Evolutionary conservation across 139 green algal genomes (phyloP).

Genomic region (Yamagishiella unicocca): DNA sequence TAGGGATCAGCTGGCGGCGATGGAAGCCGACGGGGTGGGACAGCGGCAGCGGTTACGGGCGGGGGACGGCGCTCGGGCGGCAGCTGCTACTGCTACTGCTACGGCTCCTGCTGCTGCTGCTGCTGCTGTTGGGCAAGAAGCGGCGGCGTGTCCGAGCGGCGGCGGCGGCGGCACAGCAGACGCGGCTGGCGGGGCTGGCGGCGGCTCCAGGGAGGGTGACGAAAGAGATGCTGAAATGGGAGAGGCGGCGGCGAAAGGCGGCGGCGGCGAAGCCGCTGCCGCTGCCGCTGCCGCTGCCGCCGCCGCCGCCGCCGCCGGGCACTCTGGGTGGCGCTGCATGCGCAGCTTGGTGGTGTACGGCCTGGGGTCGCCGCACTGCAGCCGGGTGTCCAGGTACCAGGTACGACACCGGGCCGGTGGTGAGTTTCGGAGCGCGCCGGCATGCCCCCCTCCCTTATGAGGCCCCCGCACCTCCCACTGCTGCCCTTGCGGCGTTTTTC

Average conservation of each 20-base stretch:
- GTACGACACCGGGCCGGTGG: background rate
- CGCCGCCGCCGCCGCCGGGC: background rate
- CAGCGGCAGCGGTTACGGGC: background rate
- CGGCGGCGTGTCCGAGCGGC: background rate
- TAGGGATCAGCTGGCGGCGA: no score
- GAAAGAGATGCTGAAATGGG: background rate
- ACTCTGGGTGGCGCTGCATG: background rate
- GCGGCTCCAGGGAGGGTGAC: conserved; percentile 7
- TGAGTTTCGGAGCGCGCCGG: no score
- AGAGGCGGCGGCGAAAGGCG: background rate
- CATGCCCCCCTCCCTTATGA: no score
- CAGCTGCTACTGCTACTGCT: background rate
- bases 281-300: background rate
- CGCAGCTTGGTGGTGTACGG: conserved; percentile 66
- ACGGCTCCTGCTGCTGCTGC: no score
- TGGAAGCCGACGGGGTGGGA: no score
- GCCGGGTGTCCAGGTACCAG: conserved; percentile 52
- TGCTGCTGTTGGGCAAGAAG: background rate
- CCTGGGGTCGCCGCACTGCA: conserved; percentile 66
- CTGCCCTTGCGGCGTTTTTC: no score
- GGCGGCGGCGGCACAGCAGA: background rate
- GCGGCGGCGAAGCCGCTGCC: background rate
- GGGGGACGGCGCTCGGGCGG: background rate
- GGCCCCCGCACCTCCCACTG: no score
- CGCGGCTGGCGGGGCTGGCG: background rate